Evolutionary conservation across 1,284 basidiomycete species (phyloP).

Genomic region (Ganoderma lingzhi): DNA sequence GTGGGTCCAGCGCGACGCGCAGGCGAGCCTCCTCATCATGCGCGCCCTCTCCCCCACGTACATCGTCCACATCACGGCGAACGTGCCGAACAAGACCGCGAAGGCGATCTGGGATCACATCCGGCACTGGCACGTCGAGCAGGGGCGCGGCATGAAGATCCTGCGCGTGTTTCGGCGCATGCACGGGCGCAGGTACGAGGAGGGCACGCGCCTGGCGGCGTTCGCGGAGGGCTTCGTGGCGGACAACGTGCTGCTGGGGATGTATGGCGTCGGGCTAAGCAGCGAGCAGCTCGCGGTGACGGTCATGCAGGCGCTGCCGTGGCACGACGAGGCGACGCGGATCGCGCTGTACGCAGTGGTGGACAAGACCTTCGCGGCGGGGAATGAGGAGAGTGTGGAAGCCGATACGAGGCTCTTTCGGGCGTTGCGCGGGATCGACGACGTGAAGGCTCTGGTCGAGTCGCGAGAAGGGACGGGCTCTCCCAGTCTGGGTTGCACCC

Average conservation of each 20-base stretch:
- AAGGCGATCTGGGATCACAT: slow-evolving; percentile 20
- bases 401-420: not conserved
- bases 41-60: slow-evolving; percentile 2
- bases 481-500: not conserved
- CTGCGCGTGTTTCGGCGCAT: slow-evolving; percentile 8
- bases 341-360: not conserved
- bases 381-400: not conserved
- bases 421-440: slow-evolving; percentile 6
- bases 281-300: slow-evolving; percentile 7
- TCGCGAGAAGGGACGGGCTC: not conserved
- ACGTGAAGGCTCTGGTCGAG: not conserved
- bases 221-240: not conserved
- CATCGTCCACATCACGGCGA: not conserved
- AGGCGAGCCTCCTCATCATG: slow-evolving; percentile 16
- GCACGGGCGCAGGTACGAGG: slow-evolving; percentile 11
- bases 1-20: slow-evolving; percentile 14
- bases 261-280: slow-evolving; percentile 4
- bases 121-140: slow-evolving; percentile 3
- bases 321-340: not conserved
- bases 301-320: slow-evolving; percentile 10
- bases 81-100: slow-evolving; percentile 1
- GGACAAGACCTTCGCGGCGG: slow-evolving; percentile 9
- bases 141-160: slow-evolving; percentile 1
- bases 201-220: slow-evolving; percentile 9
- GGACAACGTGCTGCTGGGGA: slow-evolving; percentile 12